Evolutionary conservation across 768 basidiomycete genomes (phyloP).

Genomic region (Tephrocybe rancida): DNA sequence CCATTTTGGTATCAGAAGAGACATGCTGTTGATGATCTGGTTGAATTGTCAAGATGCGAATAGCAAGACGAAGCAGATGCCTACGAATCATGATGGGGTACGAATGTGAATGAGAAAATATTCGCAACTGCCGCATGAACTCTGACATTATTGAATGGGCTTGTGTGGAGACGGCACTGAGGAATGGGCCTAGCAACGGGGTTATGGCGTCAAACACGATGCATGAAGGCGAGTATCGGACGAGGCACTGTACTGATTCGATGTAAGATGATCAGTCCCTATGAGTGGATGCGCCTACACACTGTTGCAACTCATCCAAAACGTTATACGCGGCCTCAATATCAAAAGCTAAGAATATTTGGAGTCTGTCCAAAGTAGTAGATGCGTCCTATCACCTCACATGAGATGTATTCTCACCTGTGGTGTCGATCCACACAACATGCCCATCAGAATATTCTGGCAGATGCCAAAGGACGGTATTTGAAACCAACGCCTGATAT

Average conservation of each 20-base stretch:
- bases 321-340: slow-evolving; percentile 54
- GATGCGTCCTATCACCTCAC: slow-evolving; percentile 21
- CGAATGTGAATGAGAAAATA: slow-evolving; percentile 43
- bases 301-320: slow-evolving; percentile 43
- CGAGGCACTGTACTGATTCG: slow-evolving; percentile 2
- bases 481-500: slow-evolving; percentile 63
- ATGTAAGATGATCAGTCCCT: neutral
- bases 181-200: slow-evolving; percentile 59
- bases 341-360: slow-evolving; percentile 60
- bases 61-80: slow-evolving; percentile 15
- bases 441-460: slow-evolving; percentile 32
- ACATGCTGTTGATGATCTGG: slow-evolving; percentile 67
- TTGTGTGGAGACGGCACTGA: slow-evolving; percentile 69
- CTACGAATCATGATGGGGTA: slow-evolving; percentile 56
- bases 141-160: slow-evolving; percentile 76
- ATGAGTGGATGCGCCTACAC: slow-evolving; percentile 21
- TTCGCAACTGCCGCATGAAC: slow-evolving; percentile 67
- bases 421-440: slow-evolving; percentile 74
- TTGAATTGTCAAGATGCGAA: neutral
- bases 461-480: slow-evolving; percentile 59
- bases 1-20: slow-evolving; percentile 23
- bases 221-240: slow-evolving; percentile 32
- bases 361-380: slow-evolving; percentile 53
- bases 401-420: slow-evolving; percentile 40
- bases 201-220: slow-evolving; percentile 72